Evolutionary conservation across 2,329 filamentous ascomycete genomes (phyloP).

Genomic region (Scedosporium minutisporum): DNA sequence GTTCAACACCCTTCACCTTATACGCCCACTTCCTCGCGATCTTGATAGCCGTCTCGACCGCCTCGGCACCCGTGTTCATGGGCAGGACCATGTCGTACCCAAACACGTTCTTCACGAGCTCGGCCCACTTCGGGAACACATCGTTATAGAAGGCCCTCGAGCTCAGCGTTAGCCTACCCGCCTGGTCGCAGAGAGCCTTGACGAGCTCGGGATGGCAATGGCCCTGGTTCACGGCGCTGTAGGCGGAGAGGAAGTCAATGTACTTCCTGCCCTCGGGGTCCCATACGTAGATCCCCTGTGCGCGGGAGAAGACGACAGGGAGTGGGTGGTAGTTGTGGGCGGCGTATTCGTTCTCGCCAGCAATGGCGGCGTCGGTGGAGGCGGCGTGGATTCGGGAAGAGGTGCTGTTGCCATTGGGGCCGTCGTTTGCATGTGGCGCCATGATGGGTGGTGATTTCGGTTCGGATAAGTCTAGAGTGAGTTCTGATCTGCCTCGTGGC

Average conservation of each 20-base stretch:
- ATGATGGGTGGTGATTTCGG: conserved; percentile 25
- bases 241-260: conserved; percentile 95
- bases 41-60: conserved; percentile 92
- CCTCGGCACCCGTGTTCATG: conserved; percentile 97
- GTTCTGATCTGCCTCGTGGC: background rate
- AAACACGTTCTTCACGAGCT: conserved; percentile 81
- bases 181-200: conserved; percentile 82
- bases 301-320: conserved; percentile 83
- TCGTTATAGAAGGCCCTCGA: conserved; percentile 97
- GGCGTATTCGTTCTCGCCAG: conserved; percentile 71
- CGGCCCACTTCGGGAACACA: conserved; percentile 90
- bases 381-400: conserved; percentile 55
- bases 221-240: conserved; percentile 95
- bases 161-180: conserved; percentile 78
- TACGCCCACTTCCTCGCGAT: conserved; percentile 97
- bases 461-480: background rate
- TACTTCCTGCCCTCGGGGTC: conserved; percentile 94
- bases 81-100: conserved; percentile 96
- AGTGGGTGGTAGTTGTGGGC: conserved; percentile 99
- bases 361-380: conserved; percentile 71
- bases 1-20: conserved; percentile 83
- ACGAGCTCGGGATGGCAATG: conserved; percentile 96
- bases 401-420: conserved; percentile 18
- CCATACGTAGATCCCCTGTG: conserved; percentile 83
- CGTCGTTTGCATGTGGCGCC: conserved; percentile 49